phyloP scores from a whole-genome alignment of 768 basidiomycete species.

The Mycena leptocephala region DNA sequence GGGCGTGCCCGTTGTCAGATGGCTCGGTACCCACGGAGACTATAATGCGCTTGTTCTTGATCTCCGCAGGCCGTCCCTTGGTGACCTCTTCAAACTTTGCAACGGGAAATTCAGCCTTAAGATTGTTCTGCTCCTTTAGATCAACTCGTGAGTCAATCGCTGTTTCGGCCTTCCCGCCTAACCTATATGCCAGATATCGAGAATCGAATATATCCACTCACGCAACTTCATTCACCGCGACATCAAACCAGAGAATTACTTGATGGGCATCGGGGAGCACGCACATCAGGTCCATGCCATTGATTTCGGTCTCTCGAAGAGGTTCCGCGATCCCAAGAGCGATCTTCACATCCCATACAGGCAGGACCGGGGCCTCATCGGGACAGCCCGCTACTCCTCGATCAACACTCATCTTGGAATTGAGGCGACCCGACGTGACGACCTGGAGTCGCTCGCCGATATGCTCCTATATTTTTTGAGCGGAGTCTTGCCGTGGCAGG shows the following conservation, averaged over 20 bases:
- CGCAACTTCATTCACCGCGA: constrained; percentile 98
- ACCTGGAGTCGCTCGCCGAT: constrained; percentile 98
- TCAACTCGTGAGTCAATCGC: constrained; percentile 80
- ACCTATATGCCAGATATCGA: constrained; percentile 82
- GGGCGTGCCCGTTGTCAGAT: constrained; percentile 98
- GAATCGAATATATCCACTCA: constrained; percentile 99
- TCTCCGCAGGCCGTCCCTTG: constrained; percentile 92
- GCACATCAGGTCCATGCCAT: constrained; percentile 99
- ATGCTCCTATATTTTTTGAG: constrained; percentile 99
- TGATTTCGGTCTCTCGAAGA: constrained; percentile 98
- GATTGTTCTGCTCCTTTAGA: constrained; percentile 96
- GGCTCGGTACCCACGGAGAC: constrained; percentile 96
- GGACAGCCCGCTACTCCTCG: constrained; percentile 98
- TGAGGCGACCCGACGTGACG: constrained; percentile 97
- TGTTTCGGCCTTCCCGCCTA: constrained; percentile 39
- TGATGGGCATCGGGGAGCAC: constrained; percentile 99
- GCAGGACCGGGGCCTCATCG: constrained; percentile 99
- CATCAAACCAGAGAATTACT: constrained; percentile 99
- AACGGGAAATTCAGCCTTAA: constrained; percentile 98
- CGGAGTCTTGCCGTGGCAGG: constrained; percentile 98
- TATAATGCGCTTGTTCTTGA: constrained; percentile 99
- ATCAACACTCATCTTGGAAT: constrained; percentile 99
- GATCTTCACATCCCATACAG: constrained; percentile 99
- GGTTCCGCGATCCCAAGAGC: constrained; percentile 99
- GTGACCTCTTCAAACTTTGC: constrained; percentile 95